Base-by-base conservation (phyloP, 75 land plant genomes). In the Cunninghamia lanceolata region DNA sequence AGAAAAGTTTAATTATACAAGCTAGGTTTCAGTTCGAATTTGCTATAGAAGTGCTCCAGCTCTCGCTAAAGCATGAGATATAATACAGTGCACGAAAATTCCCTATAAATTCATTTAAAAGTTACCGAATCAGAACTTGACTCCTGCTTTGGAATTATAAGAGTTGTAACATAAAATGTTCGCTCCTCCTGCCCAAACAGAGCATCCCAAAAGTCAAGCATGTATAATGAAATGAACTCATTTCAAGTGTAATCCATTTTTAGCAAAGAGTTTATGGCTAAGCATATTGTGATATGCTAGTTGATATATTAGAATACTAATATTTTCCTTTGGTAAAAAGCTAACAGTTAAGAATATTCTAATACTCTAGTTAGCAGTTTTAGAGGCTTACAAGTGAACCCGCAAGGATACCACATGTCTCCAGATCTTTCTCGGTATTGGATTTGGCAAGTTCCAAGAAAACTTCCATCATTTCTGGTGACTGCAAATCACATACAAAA, bases 371-470 rank as follows among this genome's bases (percentile, higher is more conserved):
- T 63, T 63, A 63, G 68, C 50, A 40, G 30, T 70, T 79, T 70
- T 50, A 47, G 82, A 73, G 45, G 83, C 95, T 91, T 92, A 97
- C 99, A 63, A 97, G 86, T 75, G 93, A 94, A 59, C 98, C 99
- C 53, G 98, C 98, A 87, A 97, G 98, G 82, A 96, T 89, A 77
- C 94, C 99, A 93, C 99, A 96, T 10, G 99, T 97, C 89, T 97
- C 99, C 43, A 97, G 84, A 85, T 97, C 96, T 53, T 92, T 95
- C 39, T 74, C 43, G 47, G 99, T 97, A 85, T 97, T 97, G 84
- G 70, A 43, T 79, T 90, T 88, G 85, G 99, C 98, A 88, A 96
- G 80, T 85, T 90, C 88, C 88, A 98, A 85, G 86, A 98, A 98
- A 73, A 89, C 94, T 8, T 96, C 94, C 98, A 98, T 88, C 95